Evolutionary conservation across 306 rosid genomes (phyloP).

Genomic region (Medicago lupulina): DNA sequence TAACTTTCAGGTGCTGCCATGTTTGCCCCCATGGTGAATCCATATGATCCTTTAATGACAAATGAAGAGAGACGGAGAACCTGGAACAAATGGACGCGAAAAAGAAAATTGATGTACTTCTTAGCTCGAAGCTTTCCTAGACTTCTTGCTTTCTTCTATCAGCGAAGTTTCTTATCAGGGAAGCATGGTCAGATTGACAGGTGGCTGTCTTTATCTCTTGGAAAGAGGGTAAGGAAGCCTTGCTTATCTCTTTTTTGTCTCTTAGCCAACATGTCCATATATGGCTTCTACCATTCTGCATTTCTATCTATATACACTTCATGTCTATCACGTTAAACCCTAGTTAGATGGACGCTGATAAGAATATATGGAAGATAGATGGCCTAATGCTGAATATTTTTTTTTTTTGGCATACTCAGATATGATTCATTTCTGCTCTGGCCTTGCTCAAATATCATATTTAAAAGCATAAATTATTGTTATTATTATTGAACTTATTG

Average conservation of each 20-base stretch:
- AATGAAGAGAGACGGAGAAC: slow-evolving; percentile 81
- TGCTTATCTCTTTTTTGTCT: slow-evolving; percentile 12
- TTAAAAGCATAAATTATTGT: background rate
- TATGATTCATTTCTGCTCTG: slow-evolving; percentile 28
- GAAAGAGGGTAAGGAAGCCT: slow-evolving; percentile 72
- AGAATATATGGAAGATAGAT: slow-evolving; percentile 14
- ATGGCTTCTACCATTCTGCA: background rate
- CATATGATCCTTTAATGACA: slow-evolving; percentile 80
- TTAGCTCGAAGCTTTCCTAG: slow-evolving; percentile 74
- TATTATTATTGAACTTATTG: background rate
- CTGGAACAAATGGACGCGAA: slow-evolving; percentile 79
- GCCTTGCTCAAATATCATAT: background rate
- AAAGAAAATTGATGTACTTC: slow-evolving; percentile 70
- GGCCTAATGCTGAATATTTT: slow-evolving; percentile 11
- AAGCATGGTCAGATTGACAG: slow-evolving; percentile 85
- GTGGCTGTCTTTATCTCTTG: slow-evolving; percentile 91
- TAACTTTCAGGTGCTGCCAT: slow-evolving; percentile 86
- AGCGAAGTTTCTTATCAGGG: slow-evolving; percentile 84
- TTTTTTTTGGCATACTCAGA: slow-evolving; percentile 30
- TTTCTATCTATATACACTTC: slow-evolving; percentile 13
- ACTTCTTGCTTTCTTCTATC: slow-evolving; percentile 72
- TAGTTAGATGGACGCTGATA: slow-evolving; percentile 13
- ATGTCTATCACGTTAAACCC: slow-evolving; percentile 9
- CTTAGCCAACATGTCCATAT: background rate
- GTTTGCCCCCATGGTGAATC: slow-evolving; percentile 97